Base-by-base conservation (phyloP, 2,329 filamentous ascomycete genomes). In the Cercospora sojina region DNA sequence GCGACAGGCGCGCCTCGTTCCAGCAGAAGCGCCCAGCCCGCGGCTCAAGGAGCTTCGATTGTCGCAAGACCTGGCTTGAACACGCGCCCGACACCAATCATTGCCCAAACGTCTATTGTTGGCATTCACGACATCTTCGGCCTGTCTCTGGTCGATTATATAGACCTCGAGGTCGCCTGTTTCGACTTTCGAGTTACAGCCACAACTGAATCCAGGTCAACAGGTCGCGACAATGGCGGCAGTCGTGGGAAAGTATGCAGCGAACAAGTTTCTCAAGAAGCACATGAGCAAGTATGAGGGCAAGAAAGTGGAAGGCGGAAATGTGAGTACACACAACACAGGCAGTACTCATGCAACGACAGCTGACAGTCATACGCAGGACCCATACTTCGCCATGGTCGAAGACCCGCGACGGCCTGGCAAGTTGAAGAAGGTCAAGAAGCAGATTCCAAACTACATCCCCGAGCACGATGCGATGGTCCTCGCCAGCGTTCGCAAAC, bases 351-450 rank as follows among this genome's bases (percentile, higher is more conserved):
- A 7, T 12, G 18, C 16, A 41, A 6, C 66, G 57, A 69, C 67
- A 59, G 62, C 56, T 67, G 38, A 70, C 43, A 43, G 47, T 18
- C 13, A 16, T 56, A 7, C 59, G 56, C 74, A 97, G 91, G 93
- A 98, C 77, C 93, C 93, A 5, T 97, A 93, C 81, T 96, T 93
- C 74, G 92, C 96, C 78, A 84, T 88, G 72, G 88, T 97, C 38
- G 88, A 89, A 23, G 89, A 93, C 49, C 91, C 90, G 8, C 86
- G 88, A 69, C 86, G 83, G 62, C 87, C 88, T 27, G 88, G 87
- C 74, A 96, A 93, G 77, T 84, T 85, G 65, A 94, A 92, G 83
- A 96, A 91, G 79, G 87, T 90, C 76, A 92, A 91, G 81, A 96
- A 96, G 80, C 91, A 92, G 23, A 83, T 93, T 38, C 93, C 93